Conservation (phyloP, 2,329 filamentous ascomycete species). For the Claviceps sp. region DNA sequence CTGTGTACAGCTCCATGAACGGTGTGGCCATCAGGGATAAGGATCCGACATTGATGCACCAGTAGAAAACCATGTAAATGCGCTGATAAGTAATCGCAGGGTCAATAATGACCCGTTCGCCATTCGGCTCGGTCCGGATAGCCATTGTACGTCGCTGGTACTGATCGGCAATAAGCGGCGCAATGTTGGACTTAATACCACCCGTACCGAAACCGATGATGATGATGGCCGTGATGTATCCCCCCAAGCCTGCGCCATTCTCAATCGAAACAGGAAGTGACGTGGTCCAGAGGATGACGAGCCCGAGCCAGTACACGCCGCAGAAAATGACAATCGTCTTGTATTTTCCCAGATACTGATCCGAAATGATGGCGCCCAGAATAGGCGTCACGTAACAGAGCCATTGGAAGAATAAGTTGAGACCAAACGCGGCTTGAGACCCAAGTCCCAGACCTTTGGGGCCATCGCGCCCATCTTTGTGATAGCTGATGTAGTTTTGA, state of each 20-base stretch:
- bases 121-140: constrained; percentile 32
- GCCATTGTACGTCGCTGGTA: constrained; percentile 41
- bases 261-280: constrained; percentile 26
- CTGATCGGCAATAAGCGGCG: constrained; percentile 50
- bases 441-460: constrained; percentile 42
- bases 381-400: constrained; percentile 31
- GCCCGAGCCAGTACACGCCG: constrained; percentile 42
- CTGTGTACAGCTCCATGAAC: constrained; percentile 52
- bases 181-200: constrained; percentile 55
- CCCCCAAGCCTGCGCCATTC: constrained; percentile 29
- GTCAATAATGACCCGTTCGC: constrained; percentile 52
- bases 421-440: constrained; percentile 38
- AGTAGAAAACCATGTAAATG: constrained; percentile 65
- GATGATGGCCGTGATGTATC: constrained; percentile 42
- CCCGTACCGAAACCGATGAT: constrained; percentile 54
- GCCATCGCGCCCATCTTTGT: constrained; percentile 19
- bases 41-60: constrained; percentile 61
- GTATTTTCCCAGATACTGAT: constrained; percentile 47
- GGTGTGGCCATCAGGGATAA: constrained; percentile 54
- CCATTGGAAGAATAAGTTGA: constrained; percentile 43
- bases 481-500: constrained; percentile 38
- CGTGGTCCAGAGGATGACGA: constrained; percentile 40
- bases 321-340: constrained; percentile 48
- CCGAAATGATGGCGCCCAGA: constrained; percentile 40
- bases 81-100: constrained; percentile 52